Conservation (phyloP, 2,329 filamentous ascomycete genomes). For the Scytalidium lignicola region DNA sequence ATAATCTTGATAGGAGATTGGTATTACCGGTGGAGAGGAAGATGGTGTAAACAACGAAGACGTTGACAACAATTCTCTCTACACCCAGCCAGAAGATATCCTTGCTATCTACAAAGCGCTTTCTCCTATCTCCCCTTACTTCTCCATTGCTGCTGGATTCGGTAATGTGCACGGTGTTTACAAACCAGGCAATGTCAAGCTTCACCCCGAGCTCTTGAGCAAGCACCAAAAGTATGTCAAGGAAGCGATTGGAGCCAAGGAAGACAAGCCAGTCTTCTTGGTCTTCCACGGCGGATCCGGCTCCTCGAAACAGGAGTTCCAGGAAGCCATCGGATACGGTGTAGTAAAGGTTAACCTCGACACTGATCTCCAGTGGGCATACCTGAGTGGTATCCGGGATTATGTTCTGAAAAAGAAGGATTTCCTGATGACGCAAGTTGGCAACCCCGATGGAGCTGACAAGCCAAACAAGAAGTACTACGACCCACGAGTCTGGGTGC, state of each 20-base stretch:
- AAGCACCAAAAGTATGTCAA: constrained; percentile 95
- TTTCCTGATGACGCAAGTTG: constrained; percentile 80
- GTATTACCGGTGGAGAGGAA: constrained; percentile 95
- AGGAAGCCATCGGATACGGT: constrained; percentile 82
- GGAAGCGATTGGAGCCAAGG: constrained; percentile 65
- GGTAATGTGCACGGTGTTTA: constrained; percentile 99
- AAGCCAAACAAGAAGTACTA: constrained; percentile 99
- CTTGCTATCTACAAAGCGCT: constrained; percentile 86
- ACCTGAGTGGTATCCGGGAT: constrained; percentile 88
- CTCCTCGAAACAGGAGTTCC: constrained; percentile 85
- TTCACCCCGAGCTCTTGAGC: constrained; percentile 89
- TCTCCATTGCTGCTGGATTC: constrained; percentile 97
- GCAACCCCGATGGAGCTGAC: constrained; percentile 91
- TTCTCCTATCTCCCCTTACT: constrained; percentile 83
- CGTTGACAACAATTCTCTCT: constrained; percentile 93
- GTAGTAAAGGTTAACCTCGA: constrained; percentile 99
- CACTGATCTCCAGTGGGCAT: constrained; percentile 95
- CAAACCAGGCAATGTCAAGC: constrained; percentile 95
- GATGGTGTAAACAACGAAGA: constrained; percentile 98
- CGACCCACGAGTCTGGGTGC: constrained; percentile 76
- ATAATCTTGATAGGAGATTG: constrained; percentile 57
- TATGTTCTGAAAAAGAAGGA: constrained; percentile 94
- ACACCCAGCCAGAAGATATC: constrained; percentile 97
- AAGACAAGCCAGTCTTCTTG: constrained; percentile 94
- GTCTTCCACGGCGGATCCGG: constrained; percentile 99